A percentile compares a stretch with the other conserved stretches of the same genome.
Evolutionary conservation across 441 rosid species (phyloP).

Genomic region (Manihot esculenta): DNA sequence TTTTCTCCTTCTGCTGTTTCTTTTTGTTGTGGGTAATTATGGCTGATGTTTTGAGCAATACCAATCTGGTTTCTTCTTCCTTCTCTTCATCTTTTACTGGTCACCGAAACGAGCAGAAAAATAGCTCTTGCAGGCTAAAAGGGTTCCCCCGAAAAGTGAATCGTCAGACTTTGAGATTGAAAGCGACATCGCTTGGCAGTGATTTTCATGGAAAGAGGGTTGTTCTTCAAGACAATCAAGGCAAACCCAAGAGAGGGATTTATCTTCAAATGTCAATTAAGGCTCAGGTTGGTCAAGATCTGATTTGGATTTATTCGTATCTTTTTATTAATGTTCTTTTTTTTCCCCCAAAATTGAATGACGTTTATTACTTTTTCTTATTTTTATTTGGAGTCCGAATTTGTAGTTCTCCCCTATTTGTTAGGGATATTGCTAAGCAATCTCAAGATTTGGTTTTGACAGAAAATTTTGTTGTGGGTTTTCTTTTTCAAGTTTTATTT

Average conservation of each 20-base stretch:
- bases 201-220: slow-evolving; percentile 46
- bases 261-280: slow-evolving; percentile 23
- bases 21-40: slow-evolving; percentile 25
- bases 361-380: not conserved
- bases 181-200: slow-evolving; percentile 21
- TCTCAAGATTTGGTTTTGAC: not conserved
- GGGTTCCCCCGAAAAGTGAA: slow-evolving; percentile 36
- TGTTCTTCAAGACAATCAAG: slow-evolving; percentile 27
- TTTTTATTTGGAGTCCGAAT: not conserved
- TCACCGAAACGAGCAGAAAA: slow-evolving; percentile 22
- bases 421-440: not conserved
- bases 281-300: slow-evolving; percentile 49
- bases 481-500: not conserved
- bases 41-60: slow-evolving; percentile 52
- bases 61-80: slow-evolving; percentile 32
- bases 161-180: slow-evolving; percentile 34
- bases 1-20: not conserved
- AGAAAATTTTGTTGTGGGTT: not conserved
- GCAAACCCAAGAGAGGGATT: slow-evolving; percentile 24
- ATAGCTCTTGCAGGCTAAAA: slow-evolving; percentile 27
- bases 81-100: slow-evolving; percentile 23
- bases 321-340: not conserved
- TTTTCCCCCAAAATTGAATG: not conserved
- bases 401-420: not conserved
- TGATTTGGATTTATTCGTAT: slow-evolving; percentile 7